Evolutionary conservation across 2,329 filamentous ascomycete genomes (phyloP).

Genomic region (Lecanicillium sp.): DNA sequence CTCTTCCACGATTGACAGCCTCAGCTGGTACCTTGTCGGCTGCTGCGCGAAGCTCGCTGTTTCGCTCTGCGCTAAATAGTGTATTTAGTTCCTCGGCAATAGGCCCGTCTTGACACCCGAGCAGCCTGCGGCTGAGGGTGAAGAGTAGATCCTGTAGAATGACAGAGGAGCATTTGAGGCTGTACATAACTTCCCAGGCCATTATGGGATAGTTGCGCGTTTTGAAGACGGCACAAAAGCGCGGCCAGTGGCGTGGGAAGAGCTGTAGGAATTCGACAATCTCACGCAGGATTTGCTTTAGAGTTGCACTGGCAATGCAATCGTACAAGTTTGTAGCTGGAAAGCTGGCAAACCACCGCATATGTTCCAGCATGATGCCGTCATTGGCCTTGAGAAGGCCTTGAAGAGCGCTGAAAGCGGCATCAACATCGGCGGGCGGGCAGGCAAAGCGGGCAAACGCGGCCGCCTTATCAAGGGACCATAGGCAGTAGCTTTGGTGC

Average conservation of each 20-base stretch:
- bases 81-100: constrained; percentile 12
- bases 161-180: constrained; percentile 18
- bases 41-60: constrained; percentile 12
- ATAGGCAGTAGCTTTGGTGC: constrained; percentile 57
- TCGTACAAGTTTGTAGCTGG: constrained; percentile 21
- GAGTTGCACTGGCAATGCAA: constrained; percentile 9
- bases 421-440: constrained; percentile 15
- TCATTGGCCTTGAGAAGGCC: constrained; percentile 29
- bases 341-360: constrained; percentile 29
- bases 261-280: constrained; percentile 16
- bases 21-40: not conserved
- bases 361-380: constrained; percentile 16
- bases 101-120: constrained; percentile 16
- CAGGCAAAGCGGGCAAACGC: constrained; percentile 16
- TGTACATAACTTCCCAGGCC: constrained; percentile 15
- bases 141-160: constrained; percentile 20
- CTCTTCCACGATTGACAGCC: not conserved
- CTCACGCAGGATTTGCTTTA: not conserved
- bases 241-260: constrained; percentile 16
- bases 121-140: constrained; percentile 17
- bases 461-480: constrained; percentile 31
- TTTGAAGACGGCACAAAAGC: constrained; percentile 8
- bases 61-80: constrained; percentile 17
- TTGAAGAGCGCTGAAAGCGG: constrained; percentile 25
- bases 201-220: constrained; percentile 19